Conservation (phyloP, 2,329 filamentous ascomycete species). For the Metarhizium guizhouense region DNA sequence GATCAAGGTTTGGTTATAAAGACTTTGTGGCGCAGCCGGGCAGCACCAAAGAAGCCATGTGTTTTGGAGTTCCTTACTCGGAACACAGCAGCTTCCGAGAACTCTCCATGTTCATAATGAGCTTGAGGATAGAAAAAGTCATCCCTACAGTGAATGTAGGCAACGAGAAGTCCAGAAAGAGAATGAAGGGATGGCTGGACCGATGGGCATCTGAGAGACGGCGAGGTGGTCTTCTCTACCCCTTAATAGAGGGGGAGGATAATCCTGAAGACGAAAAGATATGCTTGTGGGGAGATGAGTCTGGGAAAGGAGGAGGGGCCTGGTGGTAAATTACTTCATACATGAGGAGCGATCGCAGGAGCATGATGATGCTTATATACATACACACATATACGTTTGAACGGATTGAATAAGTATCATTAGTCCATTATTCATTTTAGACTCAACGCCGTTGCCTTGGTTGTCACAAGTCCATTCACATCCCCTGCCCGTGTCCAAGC, state of each 20-base stretch:
- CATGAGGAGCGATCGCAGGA: background rate
- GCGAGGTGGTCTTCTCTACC: constrained; percentile 41
- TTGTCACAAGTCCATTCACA: background rate
- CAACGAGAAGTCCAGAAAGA: constrained; percentile 44
- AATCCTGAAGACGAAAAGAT: constrained; percentile 17
- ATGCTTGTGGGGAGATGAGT: constrained; percentile 30
- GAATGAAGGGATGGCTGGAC: constrained; percentile 59
- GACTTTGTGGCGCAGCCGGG: constrained; percentile 78
- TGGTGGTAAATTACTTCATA: constrained; percentile 24
- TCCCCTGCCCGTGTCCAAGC: background rate
- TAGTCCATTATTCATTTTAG: background rate
- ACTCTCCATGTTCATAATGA: constrained; percentile 86
- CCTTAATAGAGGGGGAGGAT: constrained; percentile 31
- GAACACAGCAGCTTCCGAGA: constrained; percentile 95
- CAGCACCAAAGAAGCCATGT: constrained; percentile 71
- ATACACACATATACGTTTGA: background rate
- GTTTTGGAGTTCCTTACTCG: constrained; percentile 90
- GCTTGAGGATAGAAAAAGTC: constrained; percentile 76
- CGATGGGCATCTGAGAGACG: constrained; percentile 51
- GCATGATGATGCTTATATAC: background rate
- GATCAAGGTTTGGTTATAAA: constrained; percentile 57
- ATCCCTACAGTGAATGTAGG: constrained; percentile 87
- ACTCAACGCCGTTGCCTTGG: constrained; percentile 2
- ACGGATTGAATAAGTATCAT: background rate
- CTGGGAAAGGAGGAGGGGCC: constrained; percentile 26